phyloP scores from a whole-genome alignment of 2,329 filamentous ascomycete species.

The Exophiala spinifera region DNA sequence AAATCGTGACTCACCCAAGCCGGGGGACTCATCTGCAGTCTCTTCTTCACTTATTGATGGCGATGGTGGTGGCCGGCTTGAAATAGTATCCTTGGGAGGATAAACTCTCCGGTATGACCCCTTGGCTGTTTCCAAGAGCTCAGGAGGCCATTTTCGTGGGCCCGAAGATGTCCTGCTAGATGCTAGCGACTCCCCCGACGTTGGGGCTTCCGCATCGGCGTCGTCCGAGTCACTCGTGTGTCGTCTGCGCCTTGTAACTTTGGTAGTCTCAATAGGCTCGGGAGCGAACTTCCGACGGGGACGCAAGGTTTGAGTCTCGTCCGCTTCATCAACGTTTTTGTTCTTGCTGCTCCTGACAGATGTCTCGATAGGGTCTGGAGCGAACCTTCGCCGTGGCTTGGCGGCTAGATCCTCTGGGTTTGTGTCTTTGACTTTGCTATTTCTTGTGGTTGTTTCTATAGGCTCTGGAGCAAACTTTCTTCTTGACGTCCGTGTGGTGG shows the following conservation, averaged over 20 bases:
- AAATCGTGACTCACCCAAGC: conserved; percentile 41
- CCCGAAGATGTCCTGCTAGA: conserved; percentile 22
- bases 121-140: conserved; percentile 76
- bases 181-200: conserved; percentile 5
- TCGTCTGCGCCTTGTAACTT: conserved; percentile 11
- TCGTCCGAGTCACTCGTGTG: not conserved
- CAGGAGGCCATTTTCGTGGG: conserved; percentile 64
- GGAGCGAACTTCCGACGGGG: conserved; percentile 62
- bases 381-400: conserved; percentile 34
- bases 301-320: conserved; percentile 33
- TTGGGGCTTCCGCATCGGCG: conserved; percentile 20
- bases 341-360: conserved; percentile 36
- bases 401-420: conserved; percentile 11
- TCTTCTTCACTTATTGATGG: conserved; percentile 5
- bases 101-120: conserved; percentile 59
- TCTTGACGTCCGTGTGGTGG: conserved; percentile 21
- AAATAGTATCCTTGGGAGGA: conserved; percentile 5
- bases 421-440: conserved; percentile 23
- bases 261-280: conserved; percentile 69
- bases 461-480: conserved; percentile 34
- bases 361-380: conserved; percentile 47
- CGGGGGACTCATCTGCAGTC: conserved; percentile 22
- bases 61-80: conserved; percentile 3
- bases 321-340: conserved; percentile 18
- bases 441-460: conserved; percentile 28